Evolutionary conservation across 495 filamentous ascomycete genomes (phyloP).

Genomic region (Podospora pseudoanserina): DNA sequence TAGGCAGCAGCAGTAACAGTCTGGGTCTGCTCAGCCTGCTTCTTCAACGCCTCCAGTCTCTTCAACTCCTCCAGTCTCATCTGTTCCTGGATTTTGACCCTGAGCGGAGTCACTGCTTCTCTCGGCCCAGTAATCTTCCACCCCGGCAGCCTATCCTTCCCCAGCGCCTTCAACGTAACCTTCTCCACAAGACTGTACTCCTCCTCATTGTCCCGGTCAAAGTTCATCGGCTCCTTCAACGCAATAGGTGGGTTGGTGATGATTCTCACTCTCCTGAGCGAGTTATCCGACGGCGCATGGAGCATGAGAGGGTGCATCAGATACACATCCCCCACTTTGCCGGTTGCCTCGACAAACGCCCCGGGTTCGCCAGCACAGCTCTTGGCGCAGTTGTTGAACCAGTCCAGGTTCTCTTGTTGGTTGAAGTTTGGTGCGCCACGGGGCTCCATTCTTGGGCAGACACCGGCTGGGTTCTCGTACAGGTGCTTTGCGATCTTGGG

Average conservation of each 20-base stretch:
- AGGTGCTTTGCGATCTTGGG: conserved; percentile 55
- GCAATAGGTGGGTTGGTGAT: conserved; percentile 71
- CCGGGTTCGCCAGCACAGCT: conserved; percentile 30
- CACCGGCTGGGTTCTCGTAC: conserved; percentile 63
- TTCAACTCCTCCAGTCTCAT: conserved; percentile 49
- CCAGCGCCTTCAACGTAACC: conserved; percentile 60
- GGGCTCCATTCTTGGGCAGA: conserved; percentile 63
- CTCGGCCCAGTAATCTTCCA: conserved; percentile 60
- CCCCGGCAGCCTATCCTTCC: conserved; percentile 53
- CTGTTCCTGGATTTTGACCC: conserved; percentile 43
- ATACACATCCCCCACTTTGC: conserved; percentile 62
- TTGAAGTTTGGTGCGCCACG: conserved; percentile 42
- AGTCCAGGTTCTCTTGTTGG: conserved; percentile 44
- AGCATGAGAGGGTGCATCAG: conserved; percentile 73
- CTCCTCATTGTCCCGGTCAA: conserved; percentile 53
- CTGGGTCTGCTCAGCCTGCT: conserved; percentile 13
- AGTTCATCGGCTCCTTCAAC: conserved; percentile 60
- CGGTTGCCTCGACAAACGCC: conserved; percentile 62
- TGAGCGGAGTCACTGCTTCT: conserved; percentile 41
- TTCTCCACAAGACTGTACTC: conserved; percentile 66
- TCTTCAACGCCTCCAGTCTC: conserved; percentile 35
- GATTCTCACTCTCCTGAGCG: conserved; percentile 55
- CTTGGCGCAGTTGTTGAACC: conserved; percentile 52
- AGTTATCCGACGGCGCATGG: conserved; percentile 61
- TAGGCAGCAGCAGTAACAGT: conserved; percentile 13